These are phyloP conservation scores for Penicillium sp. DNA, from an alignment of 2,329 filamentous ascomycete species.

Conservation along the genomic window DNA sequence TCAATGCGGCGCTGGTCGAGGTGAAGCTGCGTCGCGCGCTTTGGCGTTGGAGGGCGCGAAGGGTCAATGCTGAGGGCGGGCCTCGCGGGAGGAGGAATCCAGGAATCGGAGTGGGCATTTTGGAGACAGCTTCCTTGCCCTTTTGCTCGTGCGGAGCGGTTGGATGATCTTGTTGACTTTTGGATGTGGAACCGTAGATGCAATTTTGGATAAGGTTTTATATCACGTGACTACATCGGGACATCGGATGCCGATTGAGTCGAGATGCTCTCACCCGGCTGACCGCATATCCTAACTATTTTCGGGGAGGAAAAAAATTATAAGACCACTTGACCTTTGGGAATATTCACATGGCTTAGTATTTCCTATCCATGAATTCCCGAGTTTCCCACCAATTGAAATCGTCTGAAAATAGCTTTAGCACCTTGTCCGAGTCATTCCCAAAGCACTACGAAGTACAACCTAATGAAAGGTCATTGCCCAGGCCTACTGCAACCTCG, in stretches of 20 bases:
- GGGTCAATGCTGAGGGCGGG: conserved; percentile 25
- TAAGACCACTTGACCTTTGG: not conserved
- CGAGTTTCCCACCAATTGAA: not conserved
- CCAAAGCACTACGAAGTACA: not conserved
- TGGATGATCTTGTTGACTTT: conserved; percentile 7
- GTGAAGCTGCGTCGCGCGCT: conserved; percentile 22
- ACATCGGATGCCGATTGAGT: conserved; percentile 1
- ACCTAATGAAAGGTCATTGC: not conserved
- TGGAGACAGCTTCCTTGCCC: not conserved
- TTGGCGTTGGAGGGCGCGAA: conserved; percentile 22
- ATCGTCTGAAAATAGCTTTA: not conserved
- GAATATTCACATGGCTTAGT: not conserved
- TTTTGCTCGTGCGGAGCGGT: not conserved
- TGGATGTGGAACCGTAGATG: conserved; percentile 3
- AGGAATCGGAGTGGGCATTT: conserved; percentile 43
- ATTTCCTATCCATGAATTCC: not conserved
- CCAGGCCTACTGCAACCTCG: not conserved
- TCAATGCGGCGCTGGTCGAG: conserved; percentile 11
- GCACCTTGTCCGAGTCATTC: not conserved
- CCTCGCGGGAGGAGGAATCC: conserved; percentile 60
- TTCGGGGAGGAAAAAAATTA: not conserved
- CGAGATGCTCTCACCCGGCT: not conserved
- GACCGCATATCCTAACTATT: not conserved
- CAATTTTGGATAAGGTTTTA: conserved; percentile 6
- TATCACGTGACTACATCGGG: conserved; percentile 3